phyloP scores from a whole-genome alignment of 2,329 filamentous ascomycete species.

The Colletotrichum falcatum region DNA sequence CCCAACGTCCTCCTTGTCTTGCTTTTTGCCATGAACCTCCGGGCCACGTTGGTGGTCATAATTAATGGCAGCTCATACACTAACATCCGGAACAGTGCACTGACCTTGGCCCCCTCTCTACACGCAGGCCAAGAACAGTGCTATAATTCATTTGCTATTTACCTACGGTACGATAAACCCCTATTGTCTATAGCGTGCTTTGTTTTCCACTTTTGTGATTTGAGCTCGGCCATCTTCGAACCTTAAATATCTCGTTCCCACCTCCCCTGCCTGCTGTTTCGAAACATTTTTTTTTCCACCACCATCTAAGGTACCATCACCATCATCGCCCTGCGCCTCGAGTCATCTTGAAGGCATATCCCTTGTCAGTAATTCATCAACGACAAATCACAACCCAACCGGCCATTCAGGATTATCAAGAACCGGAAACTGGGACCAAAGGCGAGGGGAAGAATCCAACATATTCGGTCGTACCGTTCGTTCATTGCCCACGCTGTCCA shows the following conservation, averaged over 20 bases:
- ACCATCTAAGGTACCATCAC: no score
- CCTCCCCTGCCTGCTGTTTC: not conserved
- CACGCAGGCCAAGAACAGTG: no score
- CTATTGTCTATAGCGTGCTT: not conserved
- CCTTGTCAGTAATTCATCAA: constrained; percentile 15
- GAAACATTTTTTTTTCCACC: not conserved
- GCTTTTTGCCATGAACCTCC: not conserved
- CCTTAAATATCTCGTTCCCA: not conserved
- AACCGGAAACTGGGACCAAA: not conserved
- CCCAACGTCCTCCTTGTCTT: constrained; percentile 4
- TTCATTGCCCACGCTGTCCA: constrained; percentile 14
- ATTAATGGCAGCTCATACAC: constrained; percentile 19
- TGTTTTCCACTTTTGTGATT: not conserved
- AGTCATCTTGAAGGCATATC: constrained; percentile 20
- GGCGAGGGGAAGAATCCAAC: not conserved
- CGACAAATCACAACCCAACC: constrained; percentile 11
- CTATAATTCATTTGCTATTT: not conserved
- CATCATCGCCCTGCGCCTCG: not conserved
- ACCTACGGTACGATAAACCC: not conserved
- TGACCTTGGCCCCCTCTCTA: not conserved
- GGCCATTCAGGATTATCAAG: constrained; percentile 3
- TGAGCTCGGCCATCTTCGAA: not conserved
- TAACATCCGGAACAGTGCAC: not conserved
- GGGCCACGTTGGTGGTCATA: constrained; percentile 14
- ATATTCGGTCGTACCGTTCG: constrained; percentile 22